phyloP scores from a whole-genome alignment of 1,284 basidiomycete genomes.

The Microstroma glucosiphilum region DNA sequence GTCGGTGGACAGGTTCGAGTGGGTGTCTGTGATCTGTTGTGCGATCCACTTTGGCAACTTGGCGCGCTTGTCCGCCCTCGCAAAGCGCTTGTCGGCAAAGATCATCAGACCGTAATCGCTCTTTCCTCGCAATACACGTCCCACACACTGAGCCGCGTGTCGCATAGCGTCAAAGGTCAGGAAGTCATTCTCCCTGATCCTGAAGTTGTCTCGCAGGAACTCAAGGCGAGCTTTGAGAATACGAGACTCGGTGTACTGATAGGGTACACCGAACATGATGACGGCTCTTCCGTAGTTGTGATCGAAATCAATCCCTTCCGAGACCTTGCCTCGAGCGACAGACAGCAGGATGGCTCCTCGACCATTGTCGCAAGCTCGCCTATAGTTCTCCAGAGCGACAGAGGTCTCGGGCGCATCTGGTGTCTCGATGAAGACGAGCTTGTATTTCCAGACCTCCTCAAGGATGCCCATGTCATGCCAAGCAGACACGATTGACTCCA shows the following conservation, averaged over 20 bases:
- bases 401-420: constrained; percentile 98
- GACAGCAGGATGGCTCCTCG: constrained; percentile 92
- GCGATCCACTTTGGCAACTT: constrained; percentile 99
- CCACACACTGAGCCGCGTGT: constrained; percentile 97
- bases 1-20: constrained; percentile 94
- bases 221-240: constrained; percentile 95
- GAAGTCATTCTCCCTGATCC: constrained; percentile 96
- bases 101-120: constrained; percentile 99
- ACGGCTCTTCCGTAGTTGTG: constrained; percentile 93
- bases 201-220: constrained; percentile 95
- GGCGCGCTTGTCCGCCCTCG: constrained; percentile 87
- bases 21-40: constrained; percentile 88
- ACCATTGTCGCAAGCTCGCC: constrained; percentile 96
- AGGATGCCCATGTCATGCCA: constrained; percentile 99
- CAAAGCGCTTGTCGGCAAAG: constrained; percentile 97
- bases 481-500: constrained; percentile 98
- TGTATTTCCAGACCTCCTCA: constrained; percentile 99
- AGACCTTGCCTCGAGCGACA: constrained; percentile 97
- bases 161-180: constrained; percentile 99
- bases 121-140: constrained; percentile 92
- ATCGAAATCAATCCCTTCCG: constrained; percentile 99
- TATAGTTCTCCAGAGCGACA: constrained; percentile 93
- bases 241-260: constrained; percentile 97
- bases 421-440: constrained; percentile 98
- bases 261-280: constrained; percentile 99